Percentiles rank a stretch among this genome's conserved stretches.
These are phyloP conservation scores for Globisporangium polare DNA, from an alignment of 352 stramenopile genomes.

Conservation along the genomic window DNA sequence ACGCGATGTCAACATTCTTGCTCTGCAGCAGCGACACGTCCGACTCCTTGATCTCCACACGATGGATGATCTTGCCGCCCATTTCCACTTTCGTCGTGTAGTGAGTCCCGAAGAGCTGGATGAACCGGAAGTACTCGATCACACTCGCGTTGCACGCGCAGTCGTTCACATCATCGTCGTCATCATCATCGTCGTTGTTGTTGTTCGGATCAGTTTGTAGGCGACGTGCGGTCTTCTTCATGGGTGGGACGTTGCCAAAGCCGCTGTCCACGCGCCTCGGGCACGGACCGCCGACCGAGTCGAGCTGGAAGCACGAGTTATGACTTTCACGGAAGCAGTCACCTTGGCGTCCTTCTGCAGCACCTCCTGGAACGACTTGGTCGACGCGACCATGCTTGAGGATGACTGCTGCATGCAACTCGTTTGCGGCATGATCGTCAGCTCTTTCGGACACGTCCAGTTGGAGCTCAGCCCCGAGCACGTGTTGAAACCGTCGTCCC, in stretches of 20 bases:
- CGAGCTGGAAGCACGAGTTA: constrained; percentile 16
- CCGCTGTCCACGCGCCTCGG: constrained; percentile 11
- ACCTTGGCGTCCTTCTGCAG: constrained; percentile 23
- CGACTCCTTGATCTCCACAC: constrained; percentile 27
- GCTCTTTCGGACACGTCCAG: constrained; percentile 22
- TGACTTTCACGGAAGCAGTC: constrained; percentile 20
- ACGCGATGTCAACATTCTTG: constrained; percentile 27
- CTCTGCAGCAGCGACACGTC: constrained; percentile 21
- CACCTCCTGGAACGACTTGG: constrained; percentile 25
- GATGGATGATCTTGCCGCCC: constrained; percentile 27
- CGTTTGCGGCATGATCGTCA: constrained; percentile 19
- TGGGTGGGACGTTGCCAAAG: constrained; percentile 20
- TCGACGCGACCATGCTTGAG: constrained; percentile 22
- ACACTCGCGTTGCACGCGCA: constrained; percentile 25
- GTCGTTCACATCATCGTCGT: constrained; percentile 23
- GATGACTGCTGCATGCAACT: constrained; percentile 30
- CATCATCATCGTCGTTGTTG: constrained; percentile 31
- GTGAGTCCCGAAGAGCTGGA: constrained; percentile 24
- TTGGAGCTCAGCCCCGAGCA: constrained; percentile 21
- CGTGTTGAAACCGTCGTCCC: constrained; percentile 14
- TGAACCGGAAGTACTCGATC: constrained; percentile 25
- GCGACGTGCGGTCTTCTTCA: constrained; percentile 26
- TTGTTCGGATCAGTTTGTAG: constrained; percentile 23
- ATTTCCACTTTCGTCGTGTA: constrained; percentile 30
- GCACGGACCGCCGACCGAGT: constrained; percentile 8